Base-by-base conservation (phyloP, 192 early-diverging fungal genomes). In the Diversispora epigaea region DNA sequence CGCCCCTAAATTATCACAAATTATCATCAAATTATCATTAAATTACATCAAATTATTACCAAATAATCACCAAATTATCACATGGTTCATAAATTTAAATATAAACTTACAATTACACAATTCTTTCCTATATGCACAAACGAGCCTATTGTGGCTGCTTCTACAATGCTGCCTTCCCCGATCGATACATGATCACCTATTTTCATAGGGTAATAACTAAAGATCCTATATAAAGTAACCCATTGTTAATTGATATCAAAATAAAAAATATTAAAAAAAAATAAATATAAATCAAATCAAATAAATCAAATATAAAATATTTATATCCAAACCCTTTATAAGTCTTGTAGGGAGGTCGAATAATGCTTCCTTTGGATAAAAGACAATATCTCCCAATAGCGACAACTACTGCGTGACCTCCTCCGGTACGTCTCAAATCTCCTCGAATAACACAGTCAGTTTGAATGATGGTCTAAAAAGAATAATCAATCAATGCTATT, bases 151-250 rank as follows among this genome's bases (percentile, higher is more conserved):
- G 86, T 88, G 0, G 97, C 96, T 12, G 96, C 94, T 75, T 98
- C 94, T 8, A 99, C 88, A 58, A 98, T 88, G 15, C 91, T 84
- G 45, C 91, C 90, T 77, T 96, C 91, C 4, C 95, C 96, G 75
- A 96, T 93, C 22, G 86, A 84, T 3, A 96, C 93, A 79, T 94
- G 87, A 79, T 97, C 94, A n/a, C 94, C 96, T 54, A 99, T 94
- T 79, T 97, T 98, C 84, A 97, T 92, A 45, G 96, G 96, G 67
- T 95, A 99, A 79, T 99, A 98, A 80, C 91, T 95, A 80, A 99
- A 98, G 6, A 91, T 82, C 40, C 94, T 95, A 72, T 50, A 25
- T 56, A 54, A 21, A 21, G 9, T 6, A 44, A 46, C 19, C 15
- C 4, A 9, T 40, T 32, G 0, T 41, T 63, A 63, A 76, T 19